Percentiles rank a stretch among this genome's conserved stretches.
Evolutionary conservation across 2,329 filamentous ascomycete genomes (phyloP).

Genomic region (Phialophora tarda): DNA sequence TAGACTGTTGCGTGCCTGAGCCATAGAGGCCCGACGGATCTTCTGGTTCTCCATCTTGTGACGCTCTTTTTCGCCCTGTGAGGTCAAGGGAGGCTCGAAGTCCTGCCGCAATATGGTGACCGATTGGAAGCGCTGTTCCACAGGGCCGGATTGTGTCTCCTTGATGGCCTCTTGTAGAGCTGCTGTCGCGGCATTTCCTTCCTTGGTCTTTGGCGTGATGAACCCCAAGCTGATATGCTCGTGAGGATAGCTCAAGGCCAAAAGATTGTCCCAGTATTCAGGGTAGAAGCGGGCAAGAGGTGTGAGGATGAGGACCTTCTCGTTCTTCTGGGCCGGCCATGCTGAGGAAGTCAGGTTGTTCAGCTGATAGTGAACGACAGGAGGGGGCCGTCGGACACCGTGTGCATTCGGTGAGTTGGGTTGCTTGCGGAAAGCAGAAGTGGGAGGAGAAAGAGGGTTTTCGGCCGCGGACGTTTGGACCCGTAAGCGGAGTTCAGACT

Average conservation of each 20-base stretch:
- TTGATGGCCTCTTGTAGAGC: slow-evolving; percentile 83
- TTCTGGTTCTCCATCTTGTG: slow-evolving; percentile 94
- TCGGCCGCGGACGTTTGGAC: slow-evolving; percentile 64
- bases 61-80: slow-evolving; percentile 84
- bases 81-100: slow-evolving; percentile 79
- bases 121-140: slow-evolving; percentile 84
- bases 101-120: slow-evolving; percentile 95
- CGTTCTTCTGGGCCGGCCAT: slow-evolving; percentile 76
- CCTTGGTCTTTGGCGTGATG: slow-evolving; percentile 91
- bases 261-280: slow-evolving; percentile 92
- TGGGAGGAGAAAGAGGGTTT: slow-evolving; percentile 74
- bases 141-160: slow-evolving; percentile 81
- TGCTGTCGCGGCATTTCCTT: slow-evolving; percentile 84
- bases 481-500: slow-evolving; percentile 49
- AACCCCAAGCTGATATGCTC: slow-evolving; percentile 94
- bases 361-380: slow-evolving; percentile 90
- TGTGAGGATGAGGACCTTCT: slow-evolving; percentile 88
- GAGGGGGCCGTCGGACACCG: slow-evolving; percentile 62
- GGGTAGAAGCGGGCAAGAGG: slow-evolving; percentile 93
- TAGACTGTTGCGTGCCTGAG: slow-evolving; percentile 88
- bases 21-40: slow-evolving; percentile 83
- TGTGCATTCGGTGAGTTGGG: slow-evolving; percentile 42
- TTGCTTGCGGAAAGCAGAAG: slow-evolving; percentile 73
- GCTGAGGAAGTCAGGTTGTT: slow-evolving; percentile 88
- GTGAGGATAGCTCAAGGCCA: slow-evolving; percentile 85